Evolutionary conservation across 129 eudicot species (phyloP).

Genomic region (Mikania micrantha): DNA sequence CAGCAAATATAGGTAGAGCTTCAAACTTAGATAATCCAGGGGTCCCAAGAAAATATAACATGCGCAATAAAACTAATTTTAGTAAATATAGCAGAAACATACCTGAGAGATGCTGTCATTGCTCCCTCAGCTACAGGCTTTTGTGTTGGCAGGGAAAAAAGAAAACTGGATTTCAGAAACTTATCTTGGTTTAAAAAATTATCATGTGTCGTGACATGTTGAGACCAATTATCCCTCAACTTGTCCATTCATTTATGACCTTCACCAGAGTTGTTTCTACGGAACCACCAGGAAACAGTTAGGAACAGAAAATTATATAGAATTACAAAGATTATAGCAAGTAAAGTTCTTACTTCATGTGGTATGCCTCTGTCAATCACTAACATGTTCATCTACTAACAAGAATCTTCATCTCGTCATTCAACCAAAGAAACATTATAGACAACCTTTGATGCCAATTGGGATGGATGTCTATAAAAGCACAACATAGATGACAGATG

Average conservation of each 20-base stretch:
- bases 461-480: slow-evolving; percentile 1
- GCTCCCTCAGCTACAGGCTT: slow-evolving; percentile 49
- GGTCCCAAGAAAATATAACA: neutral
- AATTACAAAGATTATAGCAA: slow-evolving; percentile 13
- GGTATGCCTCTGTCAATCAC: slow-evolving; percentile 36
- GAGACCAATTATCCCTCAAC: slow-evolving; percentile 54
- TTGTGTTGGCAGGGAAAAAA: slow-evolving; percentile 62
- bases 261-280: slow-evolving; percentile 32
- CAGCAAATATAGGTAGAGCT: neutral
- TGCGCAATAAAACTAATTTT: neutral
- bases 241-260: slow-evolving; percentile 34
- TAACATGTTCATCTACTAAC: slow-evolving; percentile 33
- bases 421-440: slow-evolving; percentile 8
- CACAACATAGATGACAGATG: neutral
- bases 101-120: slow-evolving; percentile 56
- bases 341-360: slow-evolving; percentile 39
- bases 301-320: neutral
- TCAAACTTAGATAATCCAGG: neutral
- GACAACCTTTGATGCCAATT: slow-evolving; percentile 9
- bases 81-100: slow-evolving; percentile 7
- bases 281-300: slow-evolving; percentile 28
- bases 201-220: slow-evolving; percentile 58
- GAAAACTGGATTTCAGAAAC: slow-evolving; percentile 56
- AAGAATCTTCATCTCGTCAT: slow-evolving; percentile 16
- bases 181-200: slow-evolving; percentile 52